Base-by-base conservation (phyloP, 1,284 basidiomycete species). In the Moesziomyces parantarcticus region DNA sequence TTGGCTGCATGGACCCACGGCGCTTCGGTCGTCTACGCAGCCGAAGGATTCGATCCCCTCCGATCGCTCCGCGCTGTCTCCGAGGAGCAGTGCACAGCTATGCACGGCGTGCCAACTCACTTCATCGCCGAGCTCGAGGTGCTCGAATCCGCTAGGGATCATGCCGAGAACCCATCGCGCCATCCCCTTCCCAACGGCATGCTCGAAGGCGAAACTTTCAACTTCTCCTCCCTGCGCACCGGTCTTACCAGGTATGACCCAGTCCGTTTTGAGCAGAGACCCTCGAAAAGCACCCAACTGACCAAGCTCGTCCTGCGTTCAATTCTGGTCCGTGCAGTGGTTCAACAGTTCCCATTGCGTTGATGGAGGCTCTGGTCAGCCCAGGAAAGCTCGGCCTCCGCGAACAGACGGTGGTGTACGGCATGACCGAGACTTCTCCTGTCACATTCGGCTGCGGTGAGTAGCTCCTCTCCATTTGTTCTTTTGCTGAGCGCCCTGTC, bases 101-200 rank as follows among this genome's bases (percentile, higher is more conserved):
- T 93, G 51, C 91, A 93, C 75, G 92, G 92, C 9, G 92, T 93
- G 2, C 92, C 92, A 0, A 92, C 92, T 0, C 92, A 93, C 80
- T 93, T 93, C 83, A 86, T 92, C 5, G 46, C 78, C 13, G 72
- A 79, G 59, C 74, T 79, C 42, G 91, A 89, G 5, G 87, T 92
- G 1, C 85, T 93, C 20, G 83, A 87, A 0, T 90, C 91, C 23
- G 44, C 80, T 86, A 58, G 68, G 36, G 65, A 73, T 10, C 64
- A 73, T n/a, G 45, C 52, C 13, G 39, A 50, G 26, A 57, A 71
- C 29, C 69, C 67, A 2, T 10, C 25, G 1, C 43, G 44, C 8
- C 43, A 53, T 29, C 60, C 67, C 8, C 36, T 62, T 21, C 69
- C 68, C 5, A 51, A 51, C 18, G 72, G 72, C 5, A 57, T 78